A percentile compares a stretch with the other conserved stretches of the same genome.
Evolutionary conservation across 2,329 filamentous ascomycete species (phyloP).

Genomic region (Xylaria sp.): DNA sequence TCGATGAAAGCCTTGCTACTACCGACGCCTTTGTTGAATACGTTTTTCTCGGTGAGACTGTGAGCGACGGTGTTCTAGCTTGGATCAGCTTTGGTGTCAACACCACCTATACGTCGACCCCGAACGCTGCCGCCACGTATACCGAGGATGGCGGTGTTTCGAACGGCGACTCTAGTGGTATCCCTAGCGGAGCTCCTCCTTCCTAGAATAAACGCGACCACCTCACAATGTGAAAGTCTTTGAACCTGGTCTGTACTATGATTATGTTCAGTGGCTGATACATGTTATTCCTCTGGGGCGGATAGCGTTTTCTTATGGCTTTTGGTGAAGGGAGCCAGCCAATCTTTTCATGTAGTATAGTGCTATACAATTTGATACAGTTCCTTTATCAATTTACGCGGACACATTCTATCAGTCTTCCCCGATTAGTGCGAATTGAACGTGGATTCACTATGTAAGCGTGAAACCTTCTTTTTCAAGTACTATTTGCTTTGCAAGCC

Average conservation of each 20-base stretch:
- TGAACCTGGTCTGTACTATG: not conserved
- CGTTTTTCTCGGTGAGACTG: slow-evolving; percentile 7
- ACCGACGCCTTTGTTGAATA: slow-evolving; percentile 30
- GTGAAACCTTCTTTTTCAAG: no score
- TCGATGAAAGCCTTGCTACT: slow-evolving; percentile 5
- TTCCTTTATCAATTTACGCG: not conserved
- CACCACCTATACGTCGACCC: slow-evolving; percentile 6
- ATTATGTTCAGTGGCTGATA: not conserved
- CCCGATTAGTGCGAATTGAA: no score
- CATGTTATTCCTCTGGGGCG: no score
- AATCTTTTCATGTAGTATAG: no score
- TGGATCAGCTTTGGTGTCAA: slow-evolving; percentile 32
- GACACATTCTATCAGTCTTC: no score
- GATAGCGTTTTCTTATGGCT: no score
- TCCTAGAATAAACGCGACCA: not conserved
- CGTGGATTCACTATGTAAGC: no score
- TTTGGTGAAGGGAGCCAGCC: no score
- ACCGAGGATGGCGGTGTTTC: slow-evolving; percentile 4
- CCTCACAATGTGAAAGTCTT: not conserved
- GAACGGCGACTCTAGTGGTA: not conserved
- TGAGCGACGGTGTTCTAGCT: slow-evolving; percentile 27
- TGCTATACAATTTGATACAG: not conserved
- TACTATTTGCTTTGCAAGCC: no score
- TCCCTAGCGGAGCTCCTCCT: not conserved
- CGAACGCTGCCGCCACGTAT: not conserved